phyloP scores from a whole-genome alignment of 2,329 filamentous ascomycete species.

The Ciborinia camelliae region DNA sequence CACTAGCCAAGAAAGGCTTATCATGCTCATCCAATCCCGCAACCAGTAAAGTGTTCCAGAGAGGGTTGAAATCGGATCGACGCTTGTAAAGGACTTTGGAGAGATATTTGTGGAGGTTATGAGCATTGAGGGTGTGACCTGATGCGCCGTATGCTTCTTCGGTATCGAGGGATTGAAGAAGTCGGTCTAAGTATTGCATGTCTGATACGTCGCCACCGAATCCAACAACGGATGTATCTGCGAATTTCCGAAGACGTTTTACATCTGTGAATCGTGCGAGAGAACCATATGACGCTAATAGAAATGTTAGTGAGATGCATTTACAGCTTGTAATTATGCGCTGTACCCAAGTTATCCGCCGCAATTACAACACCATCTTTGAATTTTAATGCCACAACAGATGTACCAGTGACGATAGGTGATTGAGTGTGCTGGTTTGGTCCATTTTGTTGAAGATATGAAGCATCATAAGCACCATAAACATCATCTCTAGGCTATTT shows the following conservation, averaged over 20 bases:
- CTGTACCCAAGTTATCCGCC: slow-evolving; percentile 85
- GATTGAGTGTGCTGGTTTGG: slow-evolving; percentile 86
- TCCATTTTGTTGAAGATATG: slow-evolving; percentile 69
- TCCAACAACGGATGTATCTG: slow-evolving; percentile 77
- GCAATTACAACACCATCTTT: slow-evolving; percentile 95
- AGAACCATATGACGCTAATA: slow-evolving; percentile 88
- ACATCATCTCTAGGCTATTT: slow-evolving; percentile 89
- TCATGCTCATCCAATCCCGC: slow-evolving; percentile 77
- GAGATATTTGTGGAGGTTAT: slow-evolving; percentile 95
- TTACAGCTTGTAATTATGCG: slow-evolving; percentile 3
- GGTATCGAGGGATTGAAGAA: slow-evolving; percentile 82
- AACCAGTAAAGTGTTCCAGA: slow-evolving; percentile 95
- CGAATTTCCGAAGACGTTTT: slow-evolving; percentile 89
- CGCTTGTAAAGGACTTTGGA: slow-evolving; percentile 94
- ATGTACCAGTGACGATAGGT: slow-evolving; percentile 94
- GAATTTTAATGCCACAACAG: slow-evolving; percentile 92
- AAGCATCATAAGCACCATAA: slow-evolving; percentile 88
- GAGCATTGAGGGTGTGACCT: slow-evolving; percentile 67
- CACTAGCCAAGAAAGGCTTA: slow-evolving; percentile 85
- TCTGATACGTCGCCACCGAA: slow-evolving; percentile 97
- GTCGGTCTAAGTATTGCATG: slow-evolving; percentile 97
- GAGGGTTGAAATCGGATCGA: slow-evolving; percentile 90
- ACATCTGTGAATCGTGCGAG: slow-evolving; percentile 95
- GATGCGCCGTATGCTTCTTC: slow-evolving; percentile 73
- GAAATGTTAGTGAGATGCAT: slow-evolving; percentile 21